These are phyloP conservation scores for Porcisia hertigi DNA, from an alignment of 208 protist genomes.

Conservation along the genomic window DNA sequence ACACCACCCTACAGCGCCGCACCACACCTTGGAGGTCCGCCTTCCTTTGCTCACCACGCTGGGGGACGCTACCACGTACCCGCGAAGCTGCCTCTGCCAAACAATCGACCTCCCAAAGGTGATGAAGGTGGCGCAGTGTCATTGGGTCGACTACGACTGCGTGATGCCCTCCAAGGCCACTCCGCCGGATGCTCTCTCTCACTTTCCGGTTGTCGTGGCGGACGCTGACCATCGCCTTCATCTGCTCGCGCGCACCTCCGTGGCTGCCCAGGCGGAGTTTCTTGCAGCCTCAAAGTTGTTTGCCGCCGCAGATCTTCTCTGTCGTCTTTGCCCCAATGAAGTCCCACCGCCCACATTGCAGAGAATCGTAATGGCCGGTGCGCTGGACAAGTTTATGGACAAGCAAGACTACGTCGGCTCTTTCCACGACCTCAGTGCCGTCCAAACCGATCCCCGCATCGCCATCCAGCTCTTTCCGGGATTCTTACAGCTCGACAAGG, in stretches of 20 bases:
- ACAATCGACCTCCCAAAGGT: slow-evolving; percentile 18
- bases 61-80: not conserved
- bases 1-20: slow-evolving; percentile 23
- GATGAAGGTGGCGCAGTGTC: slow-evolving; percentile 34
- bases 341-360: slow-evolving; percentile 32
- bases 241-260: slow-evolving; percentile 33
- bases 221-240: slow-evolving; percentile 38
- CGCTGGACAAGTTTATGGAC: slow-evolving; percentile 43
- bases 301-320: slow-evolving; percentile 50
- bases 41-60: slow-evolving; percentile 56
- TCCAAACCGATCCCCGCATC: slow-evolving; percentile 45
- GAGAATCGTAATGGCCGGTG: slow-evolving; percentile 37
- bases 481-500: slow-evolving; percentile 6
- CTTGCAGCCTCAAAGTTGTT: slow-evolving; percentile 35
- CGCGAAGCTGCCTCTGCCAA: slow-evolving; percentile 17
- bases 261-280: slow-evolving; percentile 30
- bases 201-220: slow-evolving; percentile 37
- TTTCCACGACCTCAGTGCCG: slow-evolving; percentile 48
- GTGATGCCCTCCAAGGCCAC: slow-evolving; percentile 30
- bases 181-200: slow-evolving; percentile 20
- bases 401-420: slow-evolving; percentile 36
- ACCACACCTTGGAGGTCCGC: slow-evolving; percentile 51
- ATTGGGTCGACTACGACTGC: slow-evolving; percentile 56
- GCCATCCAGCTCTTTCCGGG: slow-evolving; percentile 51
- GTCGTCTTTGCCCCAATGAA: slow-evolving; percentile 58